phyloP scores from a whole-genome alignment of 352 stramenopile genomes.

The Phytopythium kandeliae region DNA sequence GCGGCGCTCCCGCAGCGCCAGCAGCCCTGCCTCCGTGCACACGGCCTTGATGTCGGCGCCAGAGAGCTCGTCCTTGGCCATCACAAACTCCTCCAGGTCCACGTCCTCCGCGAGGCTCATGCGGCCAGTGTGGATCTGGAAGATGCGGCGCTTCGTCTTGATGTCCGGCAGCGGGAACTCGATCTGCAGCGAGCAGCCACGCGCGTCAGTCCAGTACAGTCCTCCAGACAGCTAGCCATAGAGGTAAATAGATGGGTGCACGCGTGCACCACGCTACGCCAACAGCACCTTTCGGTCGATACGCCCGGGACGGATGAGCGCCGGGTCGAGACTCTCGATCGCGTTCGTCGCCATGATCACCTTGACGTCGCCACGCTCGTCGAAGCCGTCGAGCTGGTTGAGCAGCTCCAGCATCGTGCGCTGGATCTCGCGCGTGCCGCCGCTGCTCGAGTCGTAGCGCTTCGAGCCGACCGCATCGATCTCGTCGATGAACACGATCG shows the following conservation, averaged over 20 bases:
- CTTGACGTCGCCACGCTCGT: conserved; percentile 99
- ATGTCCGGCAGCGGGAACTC: conserved; percentile 99
- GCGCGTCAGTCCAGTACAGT: conserved; percentile 9
- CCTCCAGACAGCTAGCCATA: no score
- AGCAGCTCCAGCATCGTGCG: conserved; percentile 99
- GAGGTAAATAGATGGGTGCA: no score
- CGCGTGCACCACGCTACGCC: conserved; percentile 3
- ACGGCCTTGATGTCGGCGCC: conserved; percentile 99
- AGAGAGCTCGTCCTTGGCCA: conserved; percentile 99
- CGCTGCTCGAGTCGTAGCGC: conserved; percentile 98
- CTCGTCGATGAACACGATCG: conserved; percentile 99
- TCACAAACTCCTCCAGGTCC: conserved; percentile 99
- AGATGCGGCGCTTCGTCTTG: conserved; percentile 99
- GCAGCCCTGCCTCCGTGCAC: conserved; percentile 98
- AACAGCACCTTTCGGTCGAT: conserved; percentile 97
- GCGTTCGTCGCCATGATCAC: conserved; percentile 99
- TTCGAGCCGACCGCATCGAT: conserved; percentile 99
- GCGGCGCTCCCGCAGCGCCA: conserved; percentile 97
- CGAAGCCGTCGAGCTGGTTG: conserved; percentile 99
- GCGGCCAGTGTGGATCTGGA: conserved; percentile 98
- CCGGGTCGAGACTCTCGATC: conserved; percentile 98
- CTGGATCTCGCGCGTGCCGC: conserved; percentile 99
- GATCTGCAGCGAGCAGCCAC: conserved; percentile 74
- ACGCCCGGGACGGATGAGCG: conserved; percentile 97
- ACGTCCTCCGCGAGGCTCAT: conserved; percentile 99